Percentiles rank a stretch among this genome's conserved stretches.
phyloP scores from a whole-genome alignment of 192 early-diverging fungal genomes.

The Coemansia sp. region DNA sequence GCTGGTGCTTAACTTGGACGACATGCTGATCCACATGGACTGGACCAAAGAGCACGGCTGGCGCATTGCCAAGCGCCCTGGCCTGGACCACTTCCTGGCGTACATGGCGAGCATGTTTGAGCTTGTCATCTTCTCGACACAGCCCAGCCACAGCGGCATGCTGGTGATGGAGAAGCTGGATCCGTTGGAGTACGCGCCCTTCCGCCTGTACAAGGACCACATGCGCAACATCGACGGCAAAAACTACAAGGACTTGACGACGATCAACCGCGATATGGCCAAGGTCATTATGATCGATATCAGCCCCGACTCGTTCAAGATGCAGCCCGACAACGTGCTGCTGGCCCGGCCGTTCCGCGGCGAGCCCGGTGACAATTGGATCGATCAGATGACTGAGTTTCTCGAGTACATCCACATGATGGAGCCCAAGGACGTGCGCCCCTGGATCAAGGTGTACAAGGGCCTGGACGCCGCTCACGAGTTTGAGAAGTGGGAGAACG shows the following conservation, averaged over 20 bases:
- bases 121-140: conserved; percentile 93
- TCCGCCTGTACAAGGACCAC: conserved; percentile 89
- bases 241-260: conserved; percentile 84
- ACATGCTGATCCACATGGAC: conserved; percentile 88
- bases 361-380: conserved; percentile 73
- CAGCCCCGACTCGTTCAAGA: conserved; percentile 75
- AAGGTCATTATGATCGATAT: conserved; percentile 95
- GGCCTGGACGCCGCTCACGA: conserved; percentile 67
- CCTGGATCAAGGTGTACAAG: conserved; percentile 67
- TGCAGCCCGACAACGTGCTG: conserved; percentile 93
- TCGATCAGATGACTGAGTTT: conserved; percentile 85
- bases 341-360: conserved; percentile 85
- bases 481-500: conserved; percentile 70
- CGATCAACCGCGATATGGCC: conserved; percentile 91
- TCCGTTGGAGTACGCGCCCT: conserved; percentile 82
- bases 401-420: conserved; percentile 77
- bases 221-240: conserved; percentile 84
- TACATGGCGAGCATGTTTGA: conserved; percentile 92
- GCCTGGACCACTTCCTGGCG: conserved; percentile 92
- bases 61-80: conserved; percentile 95
- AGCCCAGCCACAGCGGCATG: conserved; percentile 76
- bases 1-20: conserved; percentile 92
- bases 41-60: conserved; percentile 97
- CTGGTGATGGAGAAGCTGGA: conserved; percentile 89
- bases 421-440: conserved; percentile 73